Percentiles rank a stretch among this genome's conserved stretches.
phyloP scores from a whole-genome alignment of 2,329 filamentous ascomycete genomes.

The Nigrospora oryzae region DNA sequence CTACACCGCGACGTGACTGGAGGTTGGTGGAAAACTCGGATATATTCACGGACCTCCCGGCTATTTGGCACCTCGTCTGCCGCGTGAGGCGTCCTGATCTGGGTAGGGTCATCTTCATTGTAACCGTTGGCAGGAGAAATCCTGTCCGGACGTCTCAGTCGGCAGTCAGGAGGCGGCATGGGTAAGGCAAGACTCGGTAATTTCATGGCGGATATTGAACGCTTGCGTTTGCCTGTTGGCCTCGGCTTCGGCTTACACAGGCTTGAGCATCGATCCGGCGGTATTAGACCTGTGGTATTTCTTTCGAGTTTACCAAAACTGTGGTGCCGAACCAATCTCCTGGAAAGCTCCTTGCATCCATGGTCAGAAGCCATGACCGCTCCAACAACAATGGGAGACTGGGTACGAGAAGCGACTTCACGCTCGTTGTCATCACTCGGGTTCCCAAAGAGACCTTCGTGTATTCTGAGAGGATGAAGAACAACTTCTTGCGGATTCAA shows the following conservation, averaged over 20 bases:
- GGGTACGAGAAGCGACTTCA: background rate
- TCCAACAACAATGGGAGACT: slow-evolving; percentile 7
- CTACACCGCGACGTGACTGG: slow-evolving; percentile 15
- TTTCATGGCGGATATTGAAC: slow-evolving; percentile 3
- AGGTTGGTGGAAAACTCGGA: slow-evolving; percentile 17
- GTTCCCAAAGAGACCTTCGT: slow-evolving; percentile 8
- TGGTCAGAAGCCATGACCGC: slow-evolving; percentile 5
- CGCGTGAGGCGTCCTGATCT: slow-evolving; percentile 5
- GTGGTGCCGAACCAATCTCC: slow-evolving; percentile 3
- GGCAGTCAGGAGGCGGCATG: slow-evolving; percentile 12
- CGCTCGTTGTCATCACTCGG: slow-evolving; percentile 8
- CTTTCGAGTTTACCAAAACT: slow-evolving; percentile 8
- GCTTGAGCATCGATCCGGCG: slow-evolving; percentile 4
- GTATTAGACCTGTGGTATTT: slow-evolving; percentile 8
- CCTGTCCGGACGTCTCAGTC: slow-evolving; percentile 6
- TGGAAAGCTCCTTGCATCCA: slow-evolving; percentile 5
- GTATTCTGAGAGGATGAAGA: slow-evolving; percentile 6
- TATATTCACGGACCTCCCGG: slow-evolving; percentile 18
- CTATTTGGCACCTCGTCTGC: slow-evolving; percentile 12
- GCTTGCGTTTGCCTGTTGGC: slow-evolving; percentile 1
- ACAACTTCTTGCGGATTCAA: slow-evolving; percentile 3
- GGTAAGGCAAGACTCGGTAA: slow-evolving; percentile 10
- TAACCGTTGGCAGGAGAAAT: slow-evolving; percentile 9
- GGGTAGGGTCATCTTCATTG: slow-evolving; percentile 10
- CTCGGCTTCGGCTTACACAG: slow-evolving; percentile 5